Evolutionary conservation across 805 yeast genomes (phyloP), one percentile per base, ranked within the genome.

Genomic region (Priceomyces castillae): DNA sequence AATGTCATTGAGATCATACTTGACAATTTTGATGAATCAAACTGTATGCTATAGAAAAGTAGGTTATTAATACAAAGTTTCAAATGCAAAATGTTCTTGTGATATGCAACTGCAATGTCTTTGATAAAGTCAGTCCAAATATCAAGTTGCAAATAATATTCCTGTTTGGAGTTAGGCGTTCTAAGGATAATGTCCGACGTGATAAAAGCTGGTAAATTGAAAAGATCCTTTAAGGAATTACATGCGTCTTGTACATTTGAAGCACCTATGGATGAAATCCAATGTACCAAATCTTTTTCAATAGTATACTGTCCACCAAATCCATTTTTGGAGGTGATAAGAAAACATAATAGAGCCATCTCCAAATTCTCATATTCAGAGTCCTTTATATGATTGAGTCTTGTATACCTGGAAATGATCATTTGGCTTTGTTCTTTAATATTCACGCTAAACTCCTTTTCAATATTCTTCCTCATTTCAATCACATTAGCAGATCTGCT

Each of bases 201-300:
- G 1, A 75, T 60, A 51, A 67, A 71, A 0, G 66, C 51, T 0
- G 80, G 80, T 12, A 73, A 58, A 2, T 54, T 47, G 1, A 56
- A 41, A 7, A 57, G 45, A 14, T 63, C 59, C 0, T 62, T 39
- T 7, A 75, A 50, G 1, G 64, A 46, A 2, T 46, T 30, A 43
- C 76, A 72, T 3, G 74, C 64, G 2, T 51, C 54, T 5, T 57
- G 47, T 9, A 74, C 57, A 31, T 49, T 53, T 0, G 62, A 49
- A 0, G 77, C 54, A 3, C 50, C 34, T 0, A 73, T 47, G 4
- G 73, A 65, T 5, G 45, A 47, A 1, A 69, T 56, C 74, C 74
- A 71, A 11, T 34, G 47, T 3, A 35, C 22, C 14, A 60, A 43
- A 38, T 61, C 54, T 3, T 35, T 39, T 18, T 39, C 39, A 16